phyloP scores from a whole-genome alignment of 441 rosid genomes.

The Bruguiera hainesii region DNA sequence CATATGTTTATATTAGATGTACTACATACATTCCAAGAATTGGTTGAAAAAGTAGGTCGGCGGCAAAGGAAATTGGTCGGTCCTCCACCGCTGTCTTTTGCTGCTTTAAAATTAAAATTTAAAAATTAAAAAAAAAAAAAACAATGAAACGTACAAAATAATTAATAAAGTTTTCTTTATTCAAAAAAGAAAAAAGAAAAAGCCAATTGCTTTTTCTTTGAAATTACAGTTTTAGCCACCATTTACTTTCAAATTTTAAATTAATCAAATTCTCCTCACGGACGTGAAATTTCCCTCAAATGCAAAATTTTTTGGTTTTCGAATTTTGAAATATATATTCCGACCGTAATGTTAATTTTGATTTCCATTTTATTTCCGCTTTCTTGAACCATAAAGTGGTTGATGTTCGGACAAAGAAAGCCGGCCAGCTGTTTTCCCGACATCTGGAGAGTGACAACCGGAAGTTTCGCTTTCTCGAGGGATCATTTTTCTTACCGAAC shows the following conservation, averaged over 20 bases:
- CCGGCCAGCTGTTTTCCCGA: slow-evolving; percentile 30
- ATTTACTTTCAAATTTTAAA: slow-evolving; percentile 27
- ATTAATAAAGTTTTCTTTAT: no score
- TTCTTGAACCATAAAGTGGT: slow-evolving; percentile 3
- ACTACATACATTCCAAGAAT: slow-evolving; percentile 14
- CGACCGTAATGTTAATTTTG: neutral
- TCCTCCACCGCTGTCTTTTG: slow-evolving; percentile 18
- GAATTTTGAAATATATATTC: neutral
- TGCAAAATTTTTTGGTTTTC: slow-evolving; percentile 30
- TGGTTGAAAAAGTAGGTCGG: slow-evolving; percentile 39
- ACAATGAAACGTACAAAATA: no score
- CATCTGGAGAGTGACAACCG: slow-evolving; percentile 10
- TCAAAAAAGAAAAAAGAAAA: neutral
- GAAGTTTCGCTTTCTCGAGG: slow-evolving; percentile 19
- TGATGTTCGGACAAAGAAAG: slow-evolving; percentile 29
- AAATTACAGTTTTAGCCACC: slow-evolving; percentile 33
- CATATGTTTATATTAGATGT: neutral
- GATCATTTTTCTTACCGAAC: slow-evolving; percentile 31
- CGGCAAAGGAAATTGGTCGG: slow-evolving; percentile 28
- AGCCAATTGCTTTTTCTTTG: slow-evolving; percentile 8
- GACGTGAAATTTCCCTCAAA: slow-evolving; percentile 66
- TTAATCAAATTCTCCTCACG: slow-evolving; percentile 42
- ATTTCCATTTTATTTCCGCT: slow-evolving; percentile 14
- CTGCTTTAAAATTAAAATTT: slow-evolving; percentile 2
- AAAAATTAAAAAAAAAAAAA: no score